Percentiles rank a stretch among this genome's conserved stretches.
These are phyloP conservation scores for Pythium folliculosum DNA, from an alignment of 352 stramenopile species.

Conservation along the genomic window DNA sequence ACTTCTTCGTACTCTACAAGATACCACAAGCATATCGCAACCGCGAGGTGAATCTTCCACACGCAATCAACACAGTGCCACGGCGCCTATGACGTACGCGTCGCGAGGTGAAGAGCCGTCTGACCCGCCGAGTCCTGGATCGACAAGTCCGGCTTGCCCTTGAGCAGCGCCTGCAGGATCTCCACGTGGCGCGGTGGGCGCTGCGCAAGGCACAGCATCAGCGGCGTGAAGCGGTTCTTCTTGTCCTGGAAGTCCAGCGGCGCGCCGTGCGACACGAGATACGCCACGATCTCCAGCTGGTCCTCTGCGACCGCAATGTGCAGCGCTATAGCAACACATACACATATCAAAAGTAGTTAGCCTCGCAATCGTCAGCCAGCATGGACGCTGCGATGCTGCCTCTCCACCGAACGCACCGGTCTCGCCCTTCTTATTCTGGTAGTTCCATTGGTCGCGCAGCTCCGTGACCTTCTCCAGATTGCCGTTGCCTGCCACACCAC, in stretches of 20 bases:
- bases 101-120: slow-evolving; percentile 63
- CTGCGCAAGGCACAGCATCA: slow-evolving; percentile 77
- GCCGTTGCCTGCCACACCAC: slow-evolving; percentile 45
- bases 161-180: slow-evolving; percentile 64
- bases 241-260: slow-evolving; percentile 75
- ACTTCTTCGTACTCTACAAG: slow-evolving; percentile 61
- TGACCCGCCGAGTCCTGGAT: slow-evolving; percentile 65
- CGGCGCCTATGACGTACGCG: no score
- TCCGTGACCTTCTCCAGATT: slow-evolving; percentile 75
- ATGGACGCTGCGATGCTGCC: background rate
- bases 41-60: background rate
- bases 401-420: slow-evolving; percentile 44
- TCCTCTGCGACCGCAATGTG: slow-evolving; percentile 75
- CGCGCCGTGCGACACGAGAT: slow-evolving; percentile 68
- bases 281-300: slow-evolving; percentile 69
- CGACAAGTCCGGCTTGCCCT: slow-evolving; percentile 68
- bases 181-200: slow-evolving; percentile 66
- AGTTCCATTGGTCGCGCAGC: slow-evolving; percentile 63
- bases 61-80: background rate
- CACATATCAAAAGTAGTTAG: no score
- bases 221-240: slow-evolving; percentile 72
- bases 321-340: slow-evolving; percentile 39
- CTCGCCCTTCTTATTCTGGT: slow-evolving; percentile 85
- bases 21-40: background rate
- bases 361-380: background rate